These are phyloP conservation scores for Leccinum proximum DNA, from an alignment of 1,284 basidiomycete species.

Conservation along the genomic window DNA sequence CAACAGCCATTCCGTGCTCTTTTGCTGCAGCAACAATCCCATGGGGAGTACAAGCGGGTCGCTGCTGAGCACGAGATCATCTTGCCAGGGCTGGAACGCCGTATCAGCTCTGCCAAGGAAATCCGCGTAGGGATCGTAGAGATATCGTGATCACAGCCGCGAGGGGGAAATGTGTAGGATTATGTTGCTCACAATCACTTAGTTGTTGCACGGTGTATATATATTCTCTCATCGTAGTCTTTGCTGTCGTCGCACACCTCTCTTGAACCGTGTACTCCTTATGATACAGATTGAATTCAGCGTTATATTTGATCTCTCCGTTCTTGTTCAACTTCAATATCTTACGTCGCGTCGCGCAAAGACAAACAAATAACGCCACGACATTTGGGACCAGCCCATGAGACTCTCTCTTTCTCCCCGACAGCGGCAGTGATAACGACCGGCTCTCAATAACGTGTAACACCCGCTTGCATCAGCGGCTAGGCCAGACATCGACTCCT, in stretches of 20 bases:
- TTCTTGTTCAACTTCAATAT: not conserved
- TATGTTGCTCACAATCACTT: not conserved
- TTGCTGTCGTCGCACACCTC: not conserved
- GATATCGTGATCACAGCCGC: too few relatives aligned
- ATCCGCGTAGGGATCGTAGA: too few relatives aligned
- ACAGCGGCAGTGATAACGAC: conserved; percentile 40
- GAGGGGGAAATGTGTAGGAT: too few relatives aligned
- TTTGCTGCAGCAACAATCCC: too few relatives aligned
- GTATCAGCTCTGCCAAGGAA: too few relatives aligned
- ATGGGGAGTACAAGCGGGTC: too few relatives aligned
- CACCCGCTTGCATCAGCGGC: conserved; percentile 18
- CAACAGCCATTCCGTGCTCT: too few relatives aligned
- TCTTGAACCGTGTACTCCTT: not conserved
- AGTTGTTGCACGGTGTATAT: not conserved
- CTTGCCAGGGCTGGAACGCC: too few relatives aligned
- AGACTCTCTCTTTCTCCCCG: conserved; percentile 49
- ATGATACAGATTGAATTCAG: not conserved
- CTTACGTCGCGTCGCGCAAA: conserved; percentile 18
- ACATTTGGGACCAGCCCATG: too few relatives aligned
- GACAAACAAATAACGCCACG: conserved; percentile 26
- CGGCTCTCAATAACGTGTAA: conserved; percentile 19
- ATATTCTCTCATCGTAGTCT: not conserved
- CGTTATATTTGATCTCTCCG: not conserved
- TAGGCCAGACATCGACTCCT: conserved; percentile 51
- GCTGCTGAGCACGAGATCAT: too few relatives aligned